Evolutionary conservation across 2,329 filamentous ascomycete genomes (phyloP).

Genomic region (Cladophialophora carrionii): DNA sequence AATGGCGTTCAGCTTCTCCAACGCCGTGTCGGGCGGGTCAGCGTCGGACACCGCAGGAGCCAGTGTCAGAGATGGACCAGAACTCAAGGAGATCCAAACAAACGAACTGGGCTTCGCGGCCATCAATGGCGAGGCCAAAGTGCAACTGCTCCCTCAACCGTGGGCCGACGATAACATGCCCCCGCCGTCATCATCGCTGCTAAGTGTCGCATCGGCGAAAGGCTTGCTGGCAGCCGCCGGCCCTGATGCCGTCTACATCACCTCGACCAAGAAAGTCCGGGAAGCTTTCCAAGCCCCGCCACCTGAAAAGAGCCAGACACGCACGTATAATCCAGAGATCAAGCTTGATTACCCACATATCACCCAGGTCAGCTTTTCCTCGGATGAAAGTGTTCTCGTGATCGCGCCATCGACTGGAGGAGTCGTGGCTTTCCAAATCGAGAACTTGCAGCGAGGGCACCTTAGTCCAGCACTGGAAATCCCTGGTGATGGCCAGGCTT

Average conservation of each 20-base stretch:
- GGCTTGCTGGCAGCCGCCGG: constrained; percentile 86
- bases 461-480: constrained; percentile 74
- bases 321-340: constrained; percentile 72
- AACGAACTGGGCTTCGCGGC: constrained; percentile 85
- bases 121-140: constrained; percentile 67
- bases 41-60: constrained; percentile 45
- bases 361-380: constrained; percentile 86
- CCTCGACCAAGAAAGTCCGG: constrained; percentile 75
- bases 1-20: constrained; percentile 68
- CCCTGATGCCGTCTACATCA: constrained; percentile 75
- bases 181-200: constrained; percentile 74
- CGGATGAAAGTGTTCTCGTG: constrained; percentile 83
- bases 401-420: constrained; percentile 80
- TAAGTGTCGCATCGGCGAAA: constrained; percentile 77
- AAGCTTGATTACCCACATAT: constrained; percentile 74
- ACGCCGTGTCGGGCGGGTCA: constrained; percentile 51
- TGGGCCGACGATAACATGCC: constrained; percentile 75
- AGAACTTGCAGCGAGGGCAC: constrained; percentile 67
- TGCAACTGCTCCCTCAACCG: constrained; percentile 74
- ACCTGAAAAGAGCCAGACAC: constrained; percentile 50
- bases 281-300: constrained; percentile 64
- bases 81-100: constrained; percentile 77
- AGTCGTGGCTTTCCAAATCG: constrained; percentile 78
- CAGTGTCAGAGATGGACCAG: constrained; percentile 58
- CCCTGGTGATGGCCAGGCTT: constrained; percentile 70